Base-by-base conservation (phyloP, 768 basidiomycete species). In the Tricholoma sp. region DNA sequence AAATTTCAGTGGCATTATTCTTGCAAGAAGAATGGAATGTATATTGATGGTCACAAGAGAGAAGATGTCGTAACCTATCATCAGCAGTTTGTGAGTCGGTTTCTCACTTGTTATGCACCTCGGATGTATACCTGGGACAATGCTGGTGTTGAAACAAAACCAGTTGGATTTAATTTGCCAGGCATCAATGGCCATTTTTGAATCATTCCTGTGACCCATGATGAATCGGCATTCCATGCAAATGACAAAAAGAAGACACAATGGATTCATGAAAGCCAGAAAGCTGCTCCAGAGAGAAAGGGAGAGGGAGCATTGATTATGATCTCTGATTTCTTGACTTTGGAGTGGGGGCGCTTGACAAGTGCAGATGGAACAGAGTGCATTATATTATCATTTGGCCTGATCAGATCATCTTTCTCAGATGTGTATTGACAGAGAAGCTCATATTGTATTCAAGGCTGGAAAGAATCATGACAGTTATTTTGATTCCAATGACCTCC, bases 1-100 rank as follows among this genome's bases (percentile, higher is more conserved):
- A 77, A 76, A 59, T 63, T 69, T 31, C 58, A 55, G 52, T 57
- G 63, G 59, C 13, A 56, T 49, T 55, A 54, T 53, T 45, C 37
- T 37, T 36, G 45, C 32, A 50, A 49, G 41, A 53, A 56, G 51
- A 61, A 61, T 32, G 53, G 57, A 24, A 61, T 61, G 60, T 61
- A 61, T 48, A 39, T 61, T 50, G 57, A 58, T 51, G 56, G 47
- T 6, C 50, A 50, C 34, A n/a, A 50, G 50, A 32, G 29, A 18
- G 17, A 32, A 3, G 50, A 50, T 56, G 55, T 61, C 9, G 54
- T 61, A 18, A 29, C 42, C 41, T 61, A 61, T 54, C 29, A 45
- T n/a, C 29, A 59, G 31, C 55, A 51, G 42, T 61, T 61, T 29
- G 24, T 53, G 37, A n/a, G n/a, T 39, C 12, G 15, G 37, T 39